A percentile compares a stretch with the other conserved stretches of the same genome.
Evolutionary conservation across 306 rosid species (phyloP).

Genomic region (Aeschynomene evenia): DNA sequence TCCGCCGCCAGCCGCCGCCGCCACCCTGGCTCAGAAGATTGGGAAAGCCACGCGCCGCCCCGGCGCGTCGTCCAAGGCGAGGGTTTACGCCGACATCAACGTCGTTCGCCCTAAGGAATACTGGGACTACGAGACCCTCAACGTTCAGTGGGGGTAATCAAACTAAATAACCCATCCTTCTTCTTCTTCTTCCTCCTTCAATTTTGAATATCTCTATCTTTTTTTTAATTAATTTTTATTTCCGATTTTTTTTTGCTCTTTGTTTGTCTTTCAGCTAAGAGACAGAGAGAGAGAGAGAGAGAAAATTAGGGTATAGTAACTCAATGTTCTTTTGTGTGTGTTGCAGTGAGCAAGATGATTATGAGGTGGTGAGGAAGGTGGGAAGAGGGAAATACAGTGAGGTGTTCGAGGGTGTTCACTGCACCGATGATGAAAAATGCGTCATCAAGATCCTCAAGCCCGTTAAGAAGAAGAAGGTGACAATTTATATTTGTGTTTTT

Average conservation of each 20-base stretch:
- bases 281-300: too few relatives aligned
- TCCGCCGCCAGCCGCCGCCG: conserved; percentile 37
- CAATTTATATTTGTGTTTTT: conserved; percentile 9
- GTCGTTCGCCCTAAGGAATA: conserved; percentile 90
- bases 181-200: not conserved
- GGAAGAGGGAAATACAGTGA: conserved; percentile 98
- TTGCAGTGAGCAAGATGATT: conserved; percentile 87
- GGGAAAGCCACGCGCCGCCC: conserved; percentile 93
- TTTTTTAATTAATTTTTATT: not conserved
- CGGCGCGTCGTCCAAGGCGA: conserved; percentile 89
- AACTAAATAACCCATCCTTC: not conserved
- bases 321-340: not conserved
- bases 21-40: conserved; percentile 92
- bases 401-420: conserved; percentile 91
- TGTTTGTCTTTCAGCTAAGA: too few relatives aligned
- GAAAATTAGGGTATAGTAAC: conserved; percentile 5
- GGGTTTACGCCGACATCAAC: conserved; percentile 83
- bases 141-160: conserved; percentile 89
- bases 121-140: conserved; percentile 92
- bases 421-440: conserved; percentile 80
- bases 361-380: conserved; percentile 93
- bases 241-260: not conserved
- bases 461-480: conserved; percentile 89
- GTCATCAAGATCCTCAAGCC: conserved; percentile 88
- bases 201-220: not conserved